Conservation (phyloP, 495 filamentous ascomycete species). For the Lepidopterella palustris region DNA sequence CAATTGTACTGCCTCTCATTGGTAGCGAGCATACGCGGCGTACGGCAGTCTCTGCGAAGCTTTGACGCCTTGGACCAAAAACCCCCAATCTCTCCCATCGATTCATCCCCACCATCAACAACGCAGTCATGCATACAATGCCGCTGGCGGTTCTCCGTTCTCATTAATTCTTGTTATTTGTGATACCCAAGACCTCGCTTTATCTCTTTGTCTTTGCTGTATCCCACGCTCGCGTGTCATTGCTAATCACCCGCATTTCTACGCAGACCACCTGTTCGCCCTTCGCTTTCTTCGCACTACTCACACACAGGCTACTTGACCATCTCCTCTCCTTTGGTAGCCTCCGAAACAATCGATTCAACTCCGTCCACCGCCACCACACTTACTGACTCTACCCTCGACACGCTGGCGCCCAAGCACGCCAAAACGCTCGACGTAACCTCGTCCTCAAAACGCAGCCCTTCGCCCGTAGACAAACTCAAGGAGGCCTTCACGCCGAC, state of each 20-base stretch:
- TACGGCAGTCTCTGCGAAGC: neutral
- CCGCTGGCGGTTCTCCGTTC: neutral
- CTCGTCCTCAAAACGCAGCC: slow-evolving; percentile 18
- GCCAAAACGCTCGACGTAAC: slow-evolving; percentile 21
- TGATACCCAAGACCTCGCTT: slow-evolving; percentile 7
- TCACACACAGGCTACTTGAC: slow-evolving; percentile 78
- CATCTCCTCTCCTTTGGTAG: slow-evolving; percentile 70
- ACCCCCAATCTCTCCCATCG: neutral
- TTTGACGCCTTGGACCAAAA: neutral
- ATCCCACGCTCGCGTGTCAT: slow-evolving; percentile 16
- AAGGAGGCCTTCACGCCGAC: slow-evolving; percentile 33
- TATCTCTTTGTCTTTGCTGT: slow-evolving; percentile 20
- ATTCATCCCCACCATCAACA: slow-evolving; percentile 3
- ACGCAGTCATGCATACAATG: slow-evolving; percentile 1
- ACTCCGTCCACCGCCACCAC: slow-evolving; percentile 29
- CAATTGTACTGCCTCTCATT: neutral
- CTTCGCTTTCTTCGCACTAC: slow-evolving; percentile 58
- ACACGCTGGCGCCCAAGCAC: slow-evolving; percentile 17
- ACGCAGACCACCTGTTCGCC: slow-evolving; percentile 46
- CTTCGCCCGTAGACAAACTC: slow-evolving; percentile 32
- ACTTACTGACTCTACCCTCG: slow-evolving; percentile 15
- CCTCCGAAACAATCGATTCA: slow-evolving; percentile 47
- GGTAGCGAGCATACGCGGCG: neutral
- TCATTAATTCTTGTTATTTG: neutral
- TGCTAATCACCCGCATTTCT: slow-evolving; percentile 20